Conservation (phyloP, 2,329 filamentous ascomycete species). For the Bipolaris cookei region DNA sequence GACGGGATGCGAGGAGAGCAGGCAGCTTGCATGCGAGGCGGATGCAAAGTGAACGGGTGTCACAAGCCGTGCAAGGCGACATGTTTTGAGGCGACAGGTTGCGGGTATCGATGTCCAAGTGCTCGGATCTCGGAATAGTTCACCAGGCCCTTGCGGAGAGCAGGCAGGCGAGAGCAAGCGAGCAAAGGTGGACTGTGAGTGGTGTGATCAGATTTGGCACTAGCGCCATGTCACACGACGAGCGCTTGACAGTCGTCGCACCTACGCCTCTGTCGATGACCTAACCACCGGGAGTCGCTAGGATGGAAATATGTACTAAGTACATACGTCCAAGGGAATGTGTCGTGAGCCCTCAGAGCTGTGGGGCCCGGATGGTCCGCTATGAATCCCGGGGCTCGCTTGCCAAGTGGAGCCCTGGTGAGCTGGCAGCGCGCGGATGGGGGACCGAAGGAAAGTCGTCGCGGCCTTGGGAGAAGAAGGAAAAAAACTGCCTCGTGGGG, state of each 20-base stretch:
- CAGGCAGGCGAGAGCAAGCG: neutral
- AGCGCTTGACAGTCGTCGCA: conserved; percentile 17
- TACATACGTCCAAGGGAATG: neutral
- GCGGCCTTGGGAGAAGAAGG: conserved; percentile 5
- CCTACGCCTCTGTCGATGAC: conserved; percentile 20
- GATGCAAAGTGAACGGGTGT: neutral
- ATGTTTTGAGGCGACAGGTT: conserved; percentile 8
- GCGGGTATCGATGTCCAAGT: conserved; percentile 13
- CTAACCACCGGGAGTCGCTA: conserved; percentile 23
- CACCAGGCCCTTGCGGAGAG: neutral
- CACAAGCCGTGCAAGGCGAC: neutral
- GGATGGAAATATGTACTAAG: conserved; percentile 7
- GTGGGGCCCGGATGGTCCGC: conserved; percentile 8
- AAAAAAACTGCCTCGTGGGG: conserved; percentile 2
- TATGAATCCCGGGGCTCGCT: conserved; percentile 19
- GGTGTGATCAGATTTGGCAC: conserved; percentile 35
- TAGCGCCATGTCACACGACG: conserved; percentile 20
- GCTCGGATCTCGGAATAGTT: conserved; percentile 19
- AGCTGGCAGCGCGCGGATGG: conserved; percentile 19
- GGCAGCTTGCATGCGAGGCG: conserved; percentile 1
- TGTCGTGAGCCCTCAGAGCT: conserved; percentile 18
- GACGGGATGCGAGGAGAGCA: conserved; percentile 6
- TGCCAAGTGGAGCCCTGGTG: conserved; percentile 24
- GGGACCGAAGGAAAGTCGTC: conserved; percentile 3
- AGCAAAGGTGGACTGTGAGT: conserved; percentile 10